Evolutionary conservation across 768 basidiomycete genomes (phyloP).

Genomic region (Boletus fagicola): DNA sequence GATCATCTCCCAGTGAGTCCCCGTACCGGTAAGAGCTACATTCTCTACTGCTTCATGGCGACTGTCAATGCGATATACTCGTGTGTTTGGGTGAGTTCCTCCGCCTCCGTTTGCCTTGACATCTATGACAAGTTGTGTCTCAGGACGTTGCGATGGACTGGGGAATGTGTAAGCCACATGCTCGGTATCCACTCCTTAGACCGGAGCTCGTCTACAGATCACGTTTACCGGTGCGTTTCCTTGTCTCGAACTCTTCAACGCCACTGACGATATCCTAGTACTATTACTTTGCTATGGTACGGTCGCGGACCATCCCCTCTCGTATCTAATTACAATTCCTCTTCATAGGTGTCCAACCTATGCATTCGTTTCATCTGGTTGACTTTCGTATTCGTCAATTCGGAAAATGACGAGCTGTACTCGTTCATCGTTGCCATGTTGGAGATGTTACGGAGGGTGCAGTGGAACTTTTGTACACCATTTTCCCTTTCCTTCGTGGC

Average conservation of each 20-base stretch:
- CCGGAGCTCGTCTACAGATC: constrained; percentile 72
- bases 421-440: constrained; percentile 66
- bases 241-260: neutral
- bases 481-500: constrained; percentile 4
- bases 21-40: constrained; percentile 49
- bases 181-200: constrained; percentile 62
- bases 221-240: constrained; percentile 48
- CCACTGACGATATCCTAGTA: constrained; percentile 37
- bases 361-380: constrained; percentile 82
- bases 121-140: neutral
- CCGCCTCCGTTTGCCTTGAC: neutral
- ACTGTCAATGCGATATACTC: constrained; percentile 68
- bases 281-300: constrained; percentile 79
- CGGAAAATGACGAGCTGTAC: constrained; percentile 50
- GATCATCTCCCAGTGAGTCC: constrained; percentile 28
- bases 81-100: constrained; percentile 67
- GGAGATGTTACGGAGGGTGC: constrained; percentile 78
- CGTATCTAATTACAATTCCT: neutral
- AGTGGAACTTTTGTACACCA: constrained; percentile 88
- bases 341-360: constrained; percentile 62
- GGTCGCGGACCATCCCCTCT: constrained; percentile 11
- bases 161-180: constrained; percentile 68
- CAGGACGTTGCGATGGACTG: constrained; percentile 92
- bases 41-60: constrained; percentile 65
- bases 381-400: constrained; percentile 60